Conservation (phyloP, 2,329 filamentous ascomycete species). For the Elsinoe arachidis region DNA sequence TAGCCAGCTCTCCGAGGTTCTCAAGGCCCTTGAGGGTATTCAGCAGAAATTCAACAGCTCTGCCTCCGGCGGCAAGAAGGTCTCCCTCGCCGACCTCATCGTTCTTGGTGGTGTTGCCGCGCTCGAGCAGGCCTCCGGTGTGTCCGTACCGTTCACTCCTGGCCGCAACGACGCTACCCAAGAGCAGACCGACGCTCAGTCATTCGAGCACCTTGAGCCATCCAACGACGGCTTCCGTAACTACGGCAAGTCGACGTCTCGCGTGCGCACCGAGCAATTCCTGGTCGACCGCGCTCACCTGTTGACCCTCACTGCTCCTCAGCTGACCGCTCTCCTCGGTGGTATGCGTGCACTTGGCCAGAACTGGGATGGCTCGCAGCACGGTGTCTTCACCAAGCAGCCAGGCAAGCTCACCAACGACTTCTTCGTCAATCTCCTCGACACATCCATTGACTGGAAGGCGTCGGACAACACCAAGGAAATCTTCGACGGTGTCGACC, state of each 20-base stretch:
- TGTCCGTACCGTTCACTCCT: constrained; percentile 61
- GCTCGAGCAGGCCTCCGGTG: constrained; percentile 60
- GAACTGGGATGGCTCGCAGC: constrained; percentile 61
- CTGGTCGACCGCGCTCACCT: constrained; percentile 65
- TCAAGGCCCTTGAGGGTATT: constrained; percentile 53
- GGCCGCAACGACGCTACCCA: constrained; percentile 64
- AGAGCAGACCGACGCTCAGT: constrained; percentile 60
- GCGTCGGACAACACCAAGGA: constrained; percentile 43
- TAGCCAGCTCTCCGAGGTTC: constrained; percentile 52
- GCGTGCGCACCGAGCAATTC: constrained; percentile 58
- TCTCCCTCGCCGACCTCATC: constrained; percentile 71
- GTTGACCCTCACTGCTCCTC: constrained; percentile 60
- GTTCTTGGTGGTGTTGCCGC: constrained; percentile 64
- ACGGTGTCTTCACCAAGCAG: constrained; percentile 59
- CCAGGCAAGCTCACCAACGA: constrained; percentile 67
- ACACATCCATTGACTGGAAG: constrained; percentile 59
- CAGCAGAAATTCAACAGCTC: constrained; percentile 57
- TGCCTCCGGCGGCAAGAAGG: constrained; percentile 52
- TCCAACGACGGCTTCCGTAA: constrained; percentile 70
- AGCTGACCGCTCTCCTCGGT: constrained; percentile 62
- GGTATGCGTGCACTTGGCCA: constrained; percentile 61
- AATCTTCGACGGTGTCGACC: constrained; percentile 55
- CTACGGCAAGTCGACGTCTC: constrained; percentile 55
- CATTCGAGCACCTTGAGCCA: constrained; percentile 60
- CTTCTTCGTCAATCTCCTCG: constrained; percentile 73